phyloP scores from a whole-genome alignment of 805 yeast species.

The Saccharomycopsis guyanensis region DNA sequence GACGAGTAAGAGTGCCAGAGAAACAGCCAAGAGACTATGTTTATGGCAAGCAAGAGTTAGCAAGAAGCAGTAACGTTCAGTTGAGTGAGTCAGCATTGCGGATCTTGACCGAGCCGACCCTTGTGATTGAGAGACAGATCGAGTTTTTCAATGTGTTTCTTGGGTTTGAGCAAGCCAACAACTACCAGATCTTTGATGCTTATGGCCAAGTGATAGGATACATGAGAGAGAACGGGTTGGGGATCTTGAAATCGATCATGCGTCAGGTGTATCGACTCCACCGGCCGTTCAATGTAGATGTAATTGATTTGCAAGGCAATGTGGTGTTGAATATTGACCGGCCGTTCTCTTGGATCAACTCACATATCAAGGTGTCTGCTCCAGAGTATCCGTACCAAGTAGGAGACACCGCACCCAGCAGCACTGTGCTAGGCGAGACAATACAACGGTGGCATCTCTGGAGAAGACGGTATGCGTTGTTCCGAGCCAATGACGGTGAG shows the following conservation, averaged over 20 bases:
- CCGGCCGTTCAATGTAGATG: slow-evolving; percentile 75
- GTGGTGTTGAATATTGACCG: slow-evolving; percentile 60
- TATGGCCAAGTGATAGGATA: slow-evolving; percentile 70
- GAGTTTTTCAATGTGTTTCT: slow-evolving; percentile 82
- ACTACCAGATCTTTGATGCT: slow-evolving; percentile 65
- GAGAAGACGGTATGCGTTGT: slow-evolving; percentile 83
- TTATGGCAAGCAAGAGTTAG: no score
- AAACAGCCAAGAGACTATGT: background rate
- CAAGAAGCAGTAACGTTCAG: background rate
- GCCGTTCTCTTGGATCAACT: slow-evolving; percentile 83
- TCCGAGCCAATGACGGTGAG: slow-evolving; percentile 35
- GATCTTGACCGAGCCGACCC: slow-evolving; percentile 68
- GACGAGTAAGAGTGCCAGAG: background rate
- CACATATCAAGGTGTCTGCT: slow-evolving; percentile 67
- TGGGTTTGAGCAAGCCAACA: slow-evolving; percentile 89
- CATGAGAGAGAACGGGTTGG: slow-evolving; percentile 75
- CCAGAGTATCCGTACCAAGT: slow-evolving; percentile 39
- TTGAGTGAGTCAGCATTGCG: slow-evolving; percentile 21
- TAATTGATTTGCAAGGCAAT: slow-evolving; percentile 58
- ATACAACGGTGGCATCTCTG: slow-evolving; percentile 93
- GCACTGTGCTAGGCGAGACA: slow-evolving; percentile 65
- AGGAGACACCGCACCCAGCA: slow-evolving; percentile 31
- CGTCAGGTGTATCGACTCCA: slow-evolving; percentile 80
- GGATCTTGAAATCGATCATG: slow-evolving; percentile 51
- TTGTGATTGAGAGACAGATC: slow-evolving; percentile 80